Evolutionary conservation across 768 basidiomycete genomes (phyloP).

Genomic region (Tremella fuciformis): DNA sequence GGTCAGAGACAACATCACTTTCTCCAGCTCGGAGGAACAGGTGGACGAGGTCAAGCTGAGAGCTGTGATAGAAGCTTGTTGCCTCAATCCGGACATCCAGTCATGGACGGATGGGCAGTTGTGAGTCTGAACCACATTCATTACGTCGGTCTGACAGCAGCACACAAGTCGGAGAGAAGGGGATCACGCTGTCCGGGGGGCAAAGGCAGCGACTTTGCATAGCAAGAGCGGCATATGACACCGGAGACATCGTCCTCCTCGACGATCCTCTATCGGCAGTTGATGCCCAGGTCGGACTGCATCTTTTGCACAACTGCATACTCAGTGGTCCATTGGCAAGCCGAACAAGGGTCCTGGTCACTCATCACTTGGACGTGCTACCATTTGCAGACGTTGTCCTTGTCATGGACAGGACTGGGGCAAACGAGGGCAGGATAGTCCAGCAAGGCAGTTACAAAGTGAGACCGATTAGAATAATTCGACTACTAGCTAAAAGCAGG

Average conservation of each 20-base stretch:
- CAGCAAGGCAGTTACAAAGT: conserved; percentile 63
- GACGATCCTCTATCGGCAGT: conserved; percentile 64
- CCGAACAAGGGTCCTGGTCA: conserved; percentile 63
- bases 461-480: too few relatives aligned
- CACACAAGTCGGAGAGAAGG: conserved; percentile 79
- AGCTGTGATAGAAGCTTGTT: conserved; percentile 42
- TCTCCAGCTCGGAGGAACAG: conserved; percentile 25
- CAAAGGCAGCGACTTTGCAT: conserved; percentile 46
- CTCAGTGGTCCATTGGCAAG: conserved; percentile 54
- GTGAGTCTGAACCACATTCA: conserved; percentile 54
- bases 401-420: conserved; percentile 36
- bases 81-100: conserved; percentile 34
- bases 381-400: conserved; percentile 44
- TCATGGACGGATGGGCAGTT: conserved; percentile 35
- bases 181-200: conserved; percentile 53
- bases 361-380: conserved; percentile 49
- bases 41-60: conserved; percentile 28
- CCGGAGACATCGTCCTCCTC: conserved; percentile 41
- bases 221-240: conserved; percentile 40
- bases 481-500: conserved; percentile 45
- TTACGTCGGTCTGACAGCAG: conserved; percentile 59
- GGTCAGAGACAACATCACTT: conserved; percentile 49
- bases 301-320: conserved; percentile 64
- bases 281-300: conserved; percentile 71
- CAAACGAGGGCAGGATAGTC: conserved; percentile 53